Base-by-base conservation (phyloP, 2,329 filamentous ascomycete species). In the Sphaerulina vaccinii region DNA sequence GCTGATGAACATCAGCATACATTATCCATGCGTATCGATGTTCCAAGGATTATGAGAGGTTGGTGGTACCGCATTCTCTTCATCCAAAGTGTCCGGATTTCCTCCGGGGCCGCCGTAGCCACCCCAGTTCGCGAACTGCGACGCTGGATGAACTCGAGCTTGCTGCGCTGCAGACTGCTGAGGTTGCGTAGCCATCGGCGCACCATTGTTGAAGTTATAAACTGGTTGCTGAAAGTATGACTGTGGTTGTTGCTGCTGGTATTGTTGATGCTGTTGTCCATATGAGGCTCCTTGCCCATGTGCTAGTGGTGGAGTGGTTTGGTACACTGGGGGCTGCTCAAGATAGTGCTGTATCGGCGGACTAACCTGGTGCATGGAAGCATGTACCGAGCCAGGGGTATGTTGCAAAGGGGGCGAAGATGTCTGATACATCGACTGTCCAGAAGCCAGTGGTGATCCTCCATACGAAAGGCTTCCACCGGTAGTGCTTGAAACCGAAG, bases 61-160 rank as follows among this genome's bases (percentile, higher is more conserved):
- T 13, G 65, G 65, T 47, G 62, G 60, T 59, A 66, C 62, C 44
- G 65, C 62, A 45, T 65, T 65, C 49, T 67, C 65, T 39, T 67
- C 64, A 27, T 66, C 63, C 40, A 65, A 33, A 10, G 59, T 60
- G 33, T 63, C 54, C 9, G 61, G 59, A 35, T 56, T 52, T 2
- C 46, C 59, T 36, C 38, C 58, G 35, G 57, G 36, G 3, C 57
- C 62, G 6, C 53, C 49, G 50, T 67, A 67, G 8, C 65, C 65
- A 11, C 49, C 54, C 65, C 65, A 68, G 18, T 51, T 56, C 3
- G 64, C 64, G 36, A 68, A 68, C 33, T 68, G 65, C 13, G 55
- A 54, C 42, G 49, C 54, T 37, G 62, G 52, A 29, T 61, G 47
- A 45, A 54, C 38, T 46, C 50, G 45, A 32, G 33, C 24, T 44